phyloP scores from a whole-genome alignment of 2,329 filamentous ascomycete species.

The Penicillium sp. region DNA sequence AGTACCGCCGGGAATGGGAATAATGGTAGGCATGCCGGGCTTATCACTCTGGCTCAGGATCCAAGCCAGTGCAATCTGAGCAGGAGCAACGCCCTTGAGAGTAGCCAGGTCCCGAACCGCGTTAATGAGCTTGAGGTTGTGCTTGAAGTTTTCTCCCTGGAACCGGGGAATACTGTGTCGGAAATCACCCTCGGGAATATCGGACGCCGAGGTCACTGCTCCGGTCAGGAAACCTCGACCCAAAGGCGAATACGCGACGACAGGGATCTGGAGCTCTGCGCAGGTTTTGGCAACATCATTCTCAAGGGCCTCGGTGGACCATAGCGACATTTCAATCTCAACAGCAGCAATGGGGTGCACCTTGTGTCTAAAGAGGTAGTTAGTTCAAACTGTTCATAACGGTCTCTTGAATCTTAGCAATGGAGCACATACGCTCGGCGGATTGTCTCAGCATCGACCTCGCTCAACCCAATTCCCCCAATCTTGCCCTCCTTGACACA shows the following conservation, averaged over 20 bases:
- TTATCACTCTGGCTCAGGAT: conserved; percentile 42
- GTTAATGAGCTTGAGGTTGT: conserved; percentile 50
- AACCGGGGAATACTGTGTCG: conserved; percentile 48
- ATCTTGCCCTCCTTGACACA: conserved; percentile 45
- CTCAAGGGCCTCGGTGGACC: conserved; percentile 53
- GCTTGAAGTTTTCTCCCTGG: conserved; percentile 48
- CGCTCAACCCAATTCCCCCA: conserved; percentile 43
- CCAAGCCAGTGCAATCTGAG: conserved; percentile 52
- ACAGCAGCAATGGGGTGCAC: conserved; percentile 56
- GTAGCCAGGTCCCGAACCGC: conserved; percentile 45
- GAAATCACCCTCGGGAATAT: conserved; percentile 49
- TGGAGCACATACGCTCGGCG: conserved; percentile 35
- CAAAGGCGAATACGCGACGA: conserved; percentile 59
- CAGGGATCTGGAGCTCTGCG: conserved; percentile 54
- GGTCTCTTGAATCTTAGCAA: neutral
- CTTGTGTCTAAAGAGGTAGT: conserved; percentile 41
- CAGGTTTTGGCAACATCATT: conserved; percentile 58
- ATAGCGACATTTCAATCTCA: conserved; percentile 60
- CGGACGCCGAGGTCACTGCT: conserved; percentile 44
- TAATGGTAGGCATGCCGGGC: conserved; percentile 44
- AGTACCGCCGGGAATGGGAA: conserved; percentile 39
- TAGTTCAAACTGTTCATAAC: conserved; percentile 19
- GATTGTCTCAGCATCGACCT: conserved; percentile 46
- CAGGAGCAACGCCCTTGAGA: conserved; percentile 43
- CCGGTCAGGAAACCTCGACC: conserved; percentile 56